phyloP scores from a whole-genome alignment of 345 rosid genomes.

The Salix purpurea region DNA sequence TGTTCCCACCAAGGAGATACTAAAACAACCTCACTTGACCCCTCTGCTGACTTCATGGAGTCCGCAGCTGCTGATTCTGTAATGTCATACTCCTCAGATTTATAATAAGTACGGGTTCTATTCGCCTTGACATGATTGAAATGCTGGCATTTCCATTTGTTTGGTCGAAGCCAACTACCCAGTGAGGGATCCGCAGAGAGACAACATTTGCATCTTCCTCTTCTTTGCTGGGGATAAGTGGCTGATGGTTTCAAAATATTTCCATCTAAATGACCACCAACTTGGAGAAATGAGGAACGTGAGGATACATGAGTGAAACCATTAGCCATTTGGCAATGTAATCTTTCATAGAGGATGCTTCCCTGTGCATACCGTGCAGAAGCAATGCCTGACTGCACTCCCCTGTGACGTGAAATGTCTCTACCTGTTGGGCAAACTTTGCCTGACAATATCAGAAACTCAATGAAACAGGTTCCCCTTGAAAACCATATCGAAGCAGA shows the following conservation, averaged over 20 bases:
- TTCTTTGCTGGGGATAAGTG: slow-evolving; percentile 7
- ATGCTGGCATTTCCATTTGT: background rate
- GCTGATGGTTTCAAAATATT: slow-evolving; percentile 5
- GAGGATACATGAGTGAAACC: slow-evolving; percentile 29
- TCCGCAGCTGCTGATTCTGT: slow-evolving; percentile 48
- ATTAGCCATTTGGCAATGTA: slow-evolving; percentile 19
- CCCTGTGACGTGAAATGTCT: slow-evolving; percentile 20
- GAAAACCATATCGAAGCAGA: slow-evolving; percentile 2
- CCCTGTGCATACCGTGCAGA: slow-evolving; percentile 25
- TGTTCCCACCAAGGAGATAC: slow-evolving; percentile 69
- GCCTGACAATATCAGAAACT: slow-evolving; percentile 36
- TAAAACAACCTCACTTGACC: slow-evolving; percentile 50
- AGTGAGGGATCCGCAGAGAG: background rate
- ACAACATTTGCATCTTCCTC: slow-evolving; percentile 4
- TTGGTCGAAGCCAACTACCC: slow-evolving; percentile 3
- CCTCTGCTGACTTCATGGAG: slow-evolving; percentile 45
- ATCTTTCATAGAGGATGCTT: slow-evolving; percentile 20
- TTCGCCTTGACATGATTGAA: background rate
- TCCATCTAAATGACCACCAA: slow-evolving; percentile 20
- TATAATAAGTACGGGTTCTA: slow-evolving; percentile 46
- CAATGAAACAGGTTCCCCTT: background rate
- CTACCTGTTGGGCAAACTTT: slow-evolving; percentile 29
- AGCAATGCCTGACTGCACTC: slow-evolving; percentile 23
- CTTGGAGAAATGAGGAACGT: slow-evolving; percentile 11
- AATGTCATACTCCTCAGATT: slow-evolving; percentile 77